Percentiles rank a stretch among this genome's conserved stretches.
phyloP scores from a whole-genome alignment of 306 rosid species.

The Acacia melanoxylon region DNA sequence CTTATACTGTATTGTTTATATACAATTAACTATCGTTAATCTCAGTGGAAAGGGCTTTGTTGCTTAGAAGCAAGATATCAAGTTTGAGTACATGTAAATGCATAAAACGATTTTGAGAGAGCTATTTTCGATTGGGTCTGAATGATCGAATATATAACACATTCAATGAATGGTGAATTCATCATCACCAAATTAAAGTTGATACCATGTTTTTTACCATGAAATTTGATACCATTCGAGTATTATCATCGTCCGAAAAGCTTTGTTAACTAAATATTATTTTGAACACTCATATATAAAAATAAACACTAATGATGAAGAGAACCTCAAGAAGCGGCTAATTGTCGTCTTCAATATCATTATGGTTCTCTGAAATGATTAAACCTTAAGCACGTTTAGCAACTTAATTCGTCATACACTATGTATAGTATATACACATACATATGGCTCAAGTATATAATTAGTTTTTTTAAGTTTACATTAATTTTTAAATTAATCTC shows the following conservation, averaged over 20 bases:
- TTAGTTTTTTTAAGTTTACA: too few relatives aligned
- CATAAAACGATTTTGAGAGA: too few relatives aligned
- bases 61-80: too few relatives aligned
- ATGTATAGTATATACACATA: background rate
- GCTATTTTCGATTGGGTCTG: too few relatives aligned
- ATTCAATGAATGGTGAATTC: background rate
- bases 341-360: background rate
- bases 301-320: background rate
- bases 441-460: too few relatives aligned
- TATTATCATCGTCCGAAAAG: background rate
- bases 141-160: too few relatives aligned
- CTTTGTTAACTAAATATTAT: background rate
- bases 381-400: background rate
- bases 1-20: too few relatives aligned
- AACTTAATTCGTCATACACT: background rate
- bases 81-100: too few relatives aligned
- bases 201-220: too few relatives aligned
- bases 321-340: background rate
- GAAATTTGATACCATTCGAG: background rate
- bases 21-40: too few relatives aligned
- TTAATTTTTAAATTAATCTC: too few relatives aligned
- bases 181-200: background rate
- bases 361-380: background rate
- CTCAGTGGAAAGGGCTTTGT: too few relatives aligned
- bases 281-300: background rate